These are phyloP conservation scores for Bjerkandera adusta DNA, from an alignment of 1,284 basidiomycete genomes.

Conservation along the genomic window DNA sequence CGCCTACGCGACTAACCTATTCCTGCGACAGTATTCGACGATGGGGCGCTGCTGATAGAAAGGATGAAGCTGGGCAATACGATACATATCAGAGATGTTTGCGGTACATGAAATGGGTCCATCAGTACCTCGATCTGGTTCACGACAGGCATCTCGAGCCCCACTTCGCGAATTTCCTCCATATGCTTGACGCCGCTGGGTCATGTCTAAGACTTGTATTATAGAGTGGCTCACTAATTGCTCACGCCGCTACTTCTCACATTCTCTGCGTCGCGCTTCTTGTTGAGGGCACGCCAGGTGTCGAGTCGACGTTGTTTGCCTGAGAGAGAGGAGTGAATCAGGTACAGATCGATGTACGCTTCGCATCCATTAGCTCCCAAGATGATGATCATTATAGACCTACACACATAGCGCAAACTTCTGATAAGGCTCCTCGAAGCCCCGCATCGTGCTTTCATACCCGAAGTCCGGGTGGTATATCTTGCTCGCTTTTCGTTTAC, in stretches of 20 bases:
- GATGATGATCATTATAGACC: neutral
- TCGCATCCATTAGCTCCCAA: neutral
- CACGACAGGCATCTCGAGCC: slow-evolving; percentile 63
- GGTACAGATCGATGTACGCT: slow-evolving; percentile 54
- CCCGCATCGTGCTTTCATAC: slow-evolving; percentile 34
- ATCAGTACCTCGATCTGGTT: slow-evolving; percentile 75
- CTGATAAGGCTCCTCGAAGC: slow-evolving; percentile 39
- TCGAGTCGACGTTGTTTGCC: slow-evolving; percentile 38
- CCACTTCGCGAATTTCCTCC: slow-evolving; percentile 64
- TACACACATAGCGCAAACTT: slow-evolving; percentile 38
- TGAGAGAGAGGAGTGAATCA: slow-evolving; percentile 48
- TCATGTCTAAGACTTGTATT: neutral
- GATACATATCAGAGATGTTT: neutral
- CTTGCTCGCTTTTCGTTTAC: slow-evolving; percentile 38
- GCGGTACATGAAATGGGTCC: neutral
- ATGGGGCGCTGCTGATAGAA: slow-evolving; percentile 81
- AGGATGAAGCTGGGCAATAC: slow-evolving; percentile 62
- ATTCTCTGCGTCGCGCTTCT: slow-evolving; percentile 44
- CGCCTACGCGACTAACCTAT: slow-evolving; percentile 73
- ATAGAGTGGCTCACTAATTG: slow-evolving; percentile 41
- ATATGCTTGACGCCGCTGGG: slow-evolving; percentile 73
- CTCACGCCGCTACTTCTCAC: slow-evolving; percentile 52
- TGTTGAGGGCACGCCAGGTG: slow-evolving; percentile 39
- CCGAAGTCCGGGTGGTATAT: slow-evolving; percentile 36
- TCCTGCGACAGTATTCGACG: slow-evolving; percentile 68